Base-by-base conservation (phyloP, 805 yeast species). In the Suhomyces prunicola region DNA sequence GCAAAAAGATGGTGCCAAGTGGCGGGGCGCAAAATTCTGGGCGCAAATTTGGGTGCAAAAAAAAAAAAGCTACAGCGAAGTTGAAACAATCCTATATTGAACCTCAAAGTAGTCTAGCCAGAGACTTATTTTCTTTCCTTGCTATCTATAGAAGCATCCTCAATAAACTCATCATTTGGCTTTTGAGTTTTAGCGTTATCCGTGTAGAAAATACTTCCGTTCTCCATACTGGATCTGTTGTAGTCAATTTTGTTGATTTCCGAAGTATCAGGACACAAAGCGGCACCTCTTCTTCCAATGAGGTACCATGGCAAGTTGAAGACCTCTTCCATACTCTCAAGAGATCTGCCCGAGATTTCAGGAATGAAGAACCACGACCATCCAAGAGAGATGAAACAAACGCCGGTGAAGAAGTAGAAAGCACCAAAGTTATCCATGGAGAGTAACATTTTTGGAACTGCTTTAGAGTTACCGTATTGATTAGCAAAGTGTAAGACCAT, bases 401-500 rank as follows among this genome's bases (percentile, higher is more conserved):
- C 74, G 6, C 68, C 83, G 5, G 70, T 65, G 55, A 81, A 82
- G 59, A 82, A 78, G 65, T 71, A 76, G 68, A 82, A 80, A 0
- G 85, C 74, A 24, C 86, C 86, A 56, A 64, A 72, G 22, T 73
- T 70, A 19, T 74, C 61, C 76, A 82, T 62, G 0, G 74, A 63
- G 17, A 79, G 44, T 53, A 83, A 63, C 83, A 82, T 76, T 45
- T 72, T 64, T 15, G 86, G 84, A 41, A 80, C 61, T 1, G 85
- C 84, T 61, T 79, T 80, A 31, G 84, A 73, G 65, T 80, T 81
- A 59, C 83, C 84, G 58, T 75, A 82, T 61, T 82, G 86, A 66
- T 79, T 80, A 27, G 78, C 78, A 59, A 78, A 82, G 60, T 82
- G 86, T 63, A 81, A 72, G 3, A 74, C 76, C 86, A 82, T 82